Base-by-base conservation (phyloP, 768 basidiomycete genomes). In the Phaffia tasmanica region DNA sequence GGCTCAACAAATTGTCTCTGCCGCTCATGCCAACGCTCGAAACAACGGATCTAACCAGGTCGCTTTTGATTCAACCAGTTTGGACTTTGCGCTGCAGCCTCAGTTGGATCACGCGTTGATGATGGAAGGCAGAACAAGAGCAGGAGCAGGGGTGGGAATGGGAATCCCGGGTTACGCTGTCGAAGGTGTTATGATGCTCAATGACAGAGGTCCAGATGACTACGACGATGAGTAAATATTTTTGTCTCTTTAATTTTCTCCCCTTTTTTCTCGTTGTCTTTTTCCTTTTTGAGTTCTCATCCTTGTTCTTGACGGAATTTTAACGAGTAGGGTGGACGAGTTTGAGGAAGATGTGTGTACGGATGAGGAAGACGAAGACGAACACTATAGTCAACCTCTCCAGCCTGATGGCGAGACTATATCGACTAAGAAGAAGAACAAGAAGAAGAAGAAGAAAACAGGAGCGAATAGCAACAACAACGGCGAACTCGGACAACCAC, bases 1-100 rank as follows among this genome's bases (percentile, higher is more conserved):
- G 69, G 85, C 85, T 47, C 85, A 85, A 71, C 83, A 83, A 75
- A 84, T 85, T 42, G 75, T 77, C 25, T 71, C 67, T 51, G 75
- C 75, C 32, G 76, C 75, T 6, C 74, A 74, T 61, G 72, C 74
- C 29, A 74, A 73, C 6, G 74, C 73, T 71, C 71, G 75, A 18
- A 67, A 55, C 29, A 50, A 56, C 27, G 46, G 55, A 23, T 60
- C 66, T 25, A 63, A 62, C 16, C 61, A 47, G n/a, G 66, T 63
- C 54, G 57, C 57, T 29, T 80, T 79, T 47, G 82, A 79, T 72
- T 78, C 56, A 68, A 69, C 54, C 79, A 79, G 76, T 75, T 75
- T 72, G 61, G 73, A 75, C 59, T 70, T 76, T 57, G 75, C 75
- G 2, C 76, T 77, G 63, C 70, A 71, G 30, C 73, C 73, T 46